A percentile compares a stretch with the other conserved stretches of the same genome.
Evolutionary conservation across 345 rosid genomes (phyloP).

Genomic region (Cardamine resedifolia): DNA sequence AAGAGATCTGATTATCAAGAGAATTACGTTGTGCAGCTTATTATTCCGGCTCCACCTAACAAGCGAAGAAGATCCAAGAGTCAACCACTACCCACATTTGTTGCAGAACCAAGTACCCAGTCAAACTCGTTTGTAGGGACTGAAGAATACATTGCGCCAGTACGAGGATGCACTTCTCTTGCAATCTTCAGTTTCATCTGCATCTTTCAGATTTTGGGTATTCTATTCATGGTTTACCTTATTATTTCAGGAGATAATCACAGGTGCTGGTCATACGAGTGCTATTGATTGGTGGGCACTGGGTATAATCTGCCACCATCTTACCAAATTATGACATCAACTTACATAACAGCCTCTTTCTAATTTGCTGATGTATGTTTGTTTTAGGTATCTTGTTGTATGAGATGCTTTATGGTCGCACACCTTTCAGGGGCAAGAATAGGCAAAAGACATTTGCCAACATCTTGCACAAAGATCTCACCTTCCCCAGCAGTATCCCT

Average conservation of each 20-base stretch:
- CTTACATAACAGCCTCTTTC: background rate
- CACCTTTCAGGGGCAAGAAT: conserved; percentile 96
- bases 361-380: background rate
- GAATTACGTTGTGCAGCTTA: conserved; percentile 47
- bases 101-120: conserved; percentile 77
- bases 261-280: conserved; percentile 86
- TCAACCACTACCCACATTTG: conserved; percentile 68
- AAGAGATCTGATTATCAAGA: background rate
- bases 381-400: conserved; percentile 78
- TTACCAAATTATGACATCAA: background rate
- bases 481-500: conserved; percentile 94
- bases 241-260: conserved; percentile 80
- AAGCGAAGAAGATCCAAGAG: conserved; percentile 71
- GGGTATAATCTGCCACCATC: conserved; percentile 50
- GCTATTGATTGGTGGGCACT: conserved; percentile 98
- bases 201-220: conserved; percentile 12
- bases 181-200: background rate
- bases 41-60: conserved; percentile 49
- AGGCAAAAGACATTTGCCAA: conserved; percentile 95
- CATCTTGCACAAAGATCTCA: conserved; percentile 90
- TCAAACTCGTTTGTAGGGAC: conserved; percentile 98
- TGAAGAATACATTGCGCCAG: conserved; percentile 97
- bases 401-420: conserved; percentile 98
- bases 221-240: conserved; percentile 2
- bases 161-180: conserved; percentile 42